These are phyloP conservation scores for Nicotiana obtusifolia DNA, from an alignment of 257 asterid genomes.

Conservation along the genomic window DNA sequence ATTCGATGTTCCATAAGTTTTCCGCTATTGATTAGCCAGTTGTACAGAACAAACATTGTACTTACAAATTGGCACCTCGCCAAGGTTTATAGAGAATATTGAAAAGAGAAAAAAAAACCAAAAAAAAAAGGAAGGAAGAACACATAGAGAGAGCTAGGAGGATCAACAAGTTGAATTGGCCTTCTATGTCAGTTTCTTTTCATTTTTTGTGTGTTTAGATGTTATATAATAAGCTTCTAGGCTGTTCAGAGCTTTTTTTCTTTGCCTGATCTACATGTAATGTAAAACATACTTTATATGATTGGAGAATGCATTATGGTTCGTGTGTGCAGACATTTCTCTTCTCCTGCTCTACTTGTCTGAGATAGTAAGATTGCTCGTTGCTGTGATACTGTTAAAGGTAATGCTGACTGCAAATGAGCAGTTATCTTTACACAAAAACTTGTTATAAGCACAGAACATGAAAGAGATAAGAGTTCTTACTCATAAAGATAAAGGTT, in stretches of 20 bases:
- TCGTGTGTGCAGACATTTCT: conserved; percentile 34
- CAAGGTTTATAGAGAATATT: conserved; percentile 47
- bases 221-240: conserved; percentile 37
- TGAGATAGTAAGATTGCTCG: neutral
- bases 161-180: conserved; percentile 32
- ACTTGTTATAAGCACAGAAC: neutral
- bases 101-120: conserved; percentile 18
- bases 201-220: conserved; percentile 53
- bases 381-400: neutral
- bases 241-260: conserved; percentile 27
- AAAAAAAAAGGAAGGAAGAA: neutral
- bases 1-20: conserved; percentile 38
- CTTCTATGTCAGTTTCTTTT: conserved; percentile 25
- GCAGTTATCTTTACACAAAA: neutral
- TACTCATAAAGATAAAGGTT: neutral
- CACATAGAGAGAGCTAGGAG: conserved; percentile 30
- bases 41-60: conserved; percentile 76
- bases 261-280: conserved; percentile 31
- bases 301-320: conserved; percentile 47
- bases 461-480: neutral
- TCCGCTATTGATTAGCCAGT: conserved; percentile 61
- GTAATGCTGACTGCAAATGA: conserved; percentile 3
- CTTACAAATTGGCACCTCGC: conserved; percentile 81
- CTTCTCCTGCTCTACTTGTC: conserved; percentile 23
- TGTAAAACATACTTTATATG: conserved; percentile 53